A percentile compares a stretch with the other conserved stretches of the same genome.
phyloP scores from a whole-genome alignment of 2,329 filamentous ascomycete species.

The Sarocladium kiliense region DNA sequence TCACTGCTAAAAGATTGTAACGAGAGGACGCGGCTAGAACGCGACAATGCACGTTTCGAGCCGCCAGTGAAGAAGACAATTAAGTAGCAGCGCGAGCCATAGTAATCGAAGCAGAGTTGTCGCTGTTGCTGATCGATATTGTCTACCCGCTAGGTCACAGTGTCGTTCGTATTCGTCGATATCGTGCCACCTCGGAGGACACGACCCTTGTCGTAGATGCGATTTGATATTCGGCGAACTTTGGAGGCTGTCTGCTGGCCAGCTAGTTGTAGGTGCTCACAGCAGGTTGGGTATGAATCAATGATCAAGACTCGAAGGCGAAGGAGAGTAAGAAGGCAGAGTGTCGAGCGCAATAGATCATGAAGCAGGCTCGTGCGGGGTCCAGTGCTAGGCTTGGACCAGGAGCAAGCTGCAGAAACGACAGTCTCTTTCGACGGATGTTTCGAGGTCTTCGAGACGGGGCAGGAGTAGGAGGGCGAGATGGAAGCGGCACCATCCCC shows the following conservation, averaged over 20 bases:
- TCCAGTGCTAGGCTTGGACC: background rate
- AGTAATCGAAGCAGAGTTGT: background rate
- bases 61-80: background rate
- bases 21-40: background rate
- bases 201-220: no score
- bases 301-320: background rate
- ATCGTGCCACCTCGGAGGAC: no score
- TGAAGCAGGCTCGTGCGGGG: slow-evolving; percentile 3
- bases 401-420: background rate
- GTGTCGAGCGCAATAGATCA: background rate
- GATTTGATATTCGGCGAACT: no score
- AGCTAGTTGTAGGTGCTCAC: no score
- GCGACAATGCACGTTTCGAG: background rate
- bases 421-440: background rate
- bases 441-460: slow-evolving; percentile 3
- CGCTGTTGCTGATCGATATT: background rate
- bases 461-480: background rate
- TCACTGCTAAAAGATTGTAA: background rate
- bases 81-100: slow-evolving; percentile 4
- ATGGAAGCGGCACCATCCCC: slow-evolving; percentile 2
- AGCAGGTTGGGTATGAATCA: background rate
- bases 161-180: background rate
- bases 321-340: background rate
- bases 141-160: background rate
- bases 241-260: no score